Base-by-base conservation (phyloP, 176 grass and related monocot genomes). In the Rhipidocladum racemiflorum region DNA sequence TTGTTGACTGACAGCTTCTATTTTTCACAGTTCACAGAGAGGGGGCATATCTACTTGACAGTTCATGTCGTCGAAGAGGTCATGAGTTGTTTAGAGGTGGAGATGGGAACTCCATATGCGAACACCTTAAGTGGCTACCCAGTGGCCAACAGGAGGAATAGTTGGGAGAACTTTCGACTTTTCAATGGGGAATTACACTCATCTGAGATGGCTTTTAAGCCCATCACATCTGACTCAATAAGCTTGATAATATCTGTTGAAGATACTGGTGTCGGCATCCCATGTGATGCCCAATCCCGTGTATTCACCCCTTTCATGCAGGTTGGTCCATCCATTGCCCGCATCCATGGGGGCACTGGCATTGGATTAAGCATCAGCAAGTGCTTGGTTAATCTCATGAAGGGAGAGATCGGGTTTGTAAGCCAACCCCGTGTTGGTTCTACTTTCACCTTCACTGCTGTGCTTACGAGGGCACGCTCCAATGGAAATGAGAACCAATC, bases 351-450 rank as follows among this genome's bases (percentile, higher is more conserved):
- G 24, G 97, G 97, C 24, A 96, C 97, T 36, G 97, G 97, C 48
- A 99, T 99, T 83, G 97, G 97, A 36, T 62, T 99, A 48, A 99
- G 93, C 87, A 99, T 99, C 57, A 96, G 97, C 85, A 99, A 99
- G 82, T 93, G 97, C 67, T 82, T 99, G 74, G 97, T 99, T 77
- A 74, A 89, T 45, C 90, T 99, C 61, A 99, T 99, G 97, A 96
- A 92, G 86, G 97, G 97, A 83, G 97, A 99, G 83, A 99, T 99
- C 1, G 89, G 93, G 59, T 99, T 92, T 87, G 88, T 84, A 65
- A 99, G 97, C 82, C 82, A 23, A 78, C 83, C 72, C 27, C 7
- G 75, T 61, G 89, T 95, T 61, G 97, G 97, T 79, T 99, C 97
- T 63, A 99, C 97, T 71, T 99, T 99, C 78, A 90, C 92, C 70